Evolutionary conservation across 2,329 filamentous ascomycete genomes (phyloP), one percentile per base, ranked within the genome.

Genomic region (Sarocladium brachiariae): DNA sequence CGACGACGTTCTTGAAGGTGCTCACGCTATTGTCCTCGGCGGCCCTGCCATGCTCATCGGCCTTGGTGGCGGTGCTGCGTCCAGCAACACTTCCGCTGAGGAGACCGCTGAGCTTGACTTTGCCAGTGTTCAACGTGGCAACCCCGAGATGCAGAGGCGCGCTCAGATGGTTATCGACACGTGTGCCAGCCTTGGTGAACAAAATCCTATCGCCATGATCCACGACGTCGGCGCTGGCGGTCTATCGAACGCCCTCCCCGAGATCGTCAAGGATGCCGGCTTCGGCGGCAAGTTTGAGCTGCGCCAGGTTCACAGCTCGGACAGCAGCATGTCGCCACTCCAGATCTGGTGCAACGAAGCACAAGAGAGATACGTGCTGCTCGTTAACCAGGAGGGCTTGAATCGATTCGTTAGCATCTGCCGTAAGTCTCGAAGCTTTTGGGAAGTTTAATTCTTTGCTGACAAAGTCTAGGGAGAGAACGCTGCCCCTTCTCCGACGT

Each of bases 331-430:
- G 87, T 96, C 89, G 61, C 93, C 93, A 18, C 80, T 99, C 52
- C 89, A 97, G 65, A 96, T 99, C 43, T 97, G 92, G 91, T 96
- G 93, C 68, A 95, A 92, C 60, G 92, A 97, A 66, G 89, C 93
- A 0, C 93, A 99, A 65, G 93, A 99, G 69, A 80, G 93, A 65
- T 99, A 99, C 61, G 93, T 99, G 7, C 74, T 99, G 60, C 84
- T 95, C 8, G 83, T 99, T 55, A 89, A 91, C 54, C 80, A 82
- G 49, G 85, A 93, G 18, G 78, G 83, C 50, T 79, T 97, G 61
- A 90, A 92, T 60, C 83, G 69, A 75, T 99, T 85, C 61, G 73
- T 74, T 39, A 81, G 72, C 64, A 85, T 85, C 52, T 83, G 80
- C 64, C 72, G 72, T 71, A 69, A 63, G 72, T 69, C 18, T 4